Evolutionary conservation across 139 green algal species (phyloP).

Genomic region (Dunaliella primolecta): DNA sequence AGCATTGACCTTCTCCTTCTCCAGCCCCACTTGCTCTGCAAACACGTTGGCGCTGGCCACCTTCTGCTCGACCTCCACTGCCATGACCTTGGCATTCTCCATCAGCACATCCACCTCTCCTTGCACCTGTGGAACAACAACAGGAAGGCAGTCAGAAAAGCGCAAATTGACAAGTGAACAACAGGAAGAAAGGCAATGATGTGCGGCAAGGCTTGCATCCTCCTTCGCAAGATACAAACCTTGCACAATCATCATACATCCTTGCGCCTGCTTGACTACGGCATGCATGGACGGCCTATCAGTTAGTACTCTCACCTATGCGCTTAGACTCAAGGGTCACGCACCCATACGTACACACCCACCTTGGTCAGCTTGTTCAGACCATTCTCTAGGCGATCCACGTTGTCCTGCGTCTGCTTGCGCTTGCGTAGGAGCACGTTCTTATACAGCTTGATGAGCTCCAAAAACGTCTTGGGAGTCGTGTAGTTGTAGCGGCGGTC

Average conservation of each 20-base stretch:
- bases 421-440: slow-evolving; percentile 67
- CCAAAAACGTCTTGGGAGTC: slow-evolving; percentile 88
- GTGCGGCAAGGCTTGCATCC: too few species aligned
- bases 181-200: not conserved
- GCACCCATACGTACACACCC: too few species aligned
- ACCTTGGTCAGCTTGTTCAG: slow-evolving; percentile 82
- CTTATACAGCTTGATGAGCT: slow-evolving; percentile 92
- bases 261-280: too few species aligned
- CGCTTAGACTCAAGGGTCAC: too few species aligned
- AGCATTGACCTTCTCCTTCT: slow-evolving; percentile 86
- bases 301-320: too few species aligned
- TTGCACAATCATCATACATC: too few species aligned
- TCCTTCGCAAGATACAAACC: too few species aligned
- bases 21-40: slow-evolving; percentile 72
- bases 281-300: too few species aligned
- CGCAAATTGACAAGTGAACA: not conserved
- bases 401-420: slow-evolving; percentile 44
- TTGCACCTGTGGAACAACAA: slow-evolving; percentile 35
- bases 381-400: slow-evolving; percentile 76
- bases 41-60: slow-evolving; percentile 77
- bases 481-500: slow-evolving; percentile 85
- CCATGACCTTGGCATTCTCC: slow-evolving; percentile 80
- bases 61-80: slow-evolving; percentile 85
- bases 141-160: not conserved
- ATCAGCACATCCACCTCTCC: slow-evolving; percentile 86